Evolutionary conservation across 2,329 filamentous ascomycete species (phyloP), one percentile per base, ranked within the genome.

Genomic region (Lecanoromycetidae sp.): DNA sequence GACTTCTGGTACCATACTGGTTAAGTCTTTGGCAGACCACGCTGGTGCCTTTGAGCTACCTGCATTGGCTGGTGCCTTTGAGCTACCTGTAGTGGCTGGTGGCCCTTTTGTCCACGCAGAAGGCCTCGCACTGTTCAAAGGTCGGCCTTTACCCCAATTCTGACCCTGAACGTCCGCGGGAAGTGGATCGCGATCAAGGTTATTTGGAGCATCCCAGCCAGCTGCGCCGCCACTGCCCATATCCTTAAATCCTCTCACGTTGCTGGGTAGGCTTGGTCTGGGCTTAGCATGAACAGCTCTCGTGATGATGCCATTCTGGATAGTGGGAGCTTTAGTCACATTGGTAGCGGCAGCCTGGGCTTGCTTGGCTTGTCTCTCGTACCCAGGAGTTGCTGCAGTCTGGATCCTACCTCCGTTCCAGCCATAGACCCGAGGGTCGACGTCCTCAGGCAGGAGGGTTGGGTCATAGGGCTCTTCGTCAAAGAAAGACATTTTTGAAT

Each of bases 311-410:
- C 34, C 33, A 32, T 29, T 19, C 17, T 12, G 8, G 12, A 32
- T 45, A 12, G n/a, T 37, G 6, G 43, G 10, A 40, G 23, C 35
- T 45, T n/a, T n/a, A n/a, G n/a, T n/a, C n/a, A n/a, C n/a, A n/a
- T n/a, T n/a, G n/a, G 17, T 20, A 3, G 26, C 39, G 13, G 39
- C 15, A 2, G 8, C 26, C 9, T 30, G 26, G 2, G 26, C 39
- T 22, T 29, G 30, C 32, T 26, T 12, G 20, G 43, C 25, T 23
- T 30, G 25, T 19, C 38, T 12, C 1, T 3, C 13, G 2, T 30
- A 39, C 30, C 33, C n/a, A 10, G 43, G 34, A 13, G 34, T 15
- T n/a, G 25, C 33, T 13, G 35, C 26, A 2, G 19, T 33, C 7
- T 40, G 17, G 37, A 23, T 15, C 15, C 29, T 23, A 5, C n/a